Percentiles rank a stretch among this genome's conserved stretches.
These are phyloP conservation scores for Malassezia pachydermatis DNA, from an alignment of 1,284 basidiomycete species.

Conservation along the genomic window DNA sequence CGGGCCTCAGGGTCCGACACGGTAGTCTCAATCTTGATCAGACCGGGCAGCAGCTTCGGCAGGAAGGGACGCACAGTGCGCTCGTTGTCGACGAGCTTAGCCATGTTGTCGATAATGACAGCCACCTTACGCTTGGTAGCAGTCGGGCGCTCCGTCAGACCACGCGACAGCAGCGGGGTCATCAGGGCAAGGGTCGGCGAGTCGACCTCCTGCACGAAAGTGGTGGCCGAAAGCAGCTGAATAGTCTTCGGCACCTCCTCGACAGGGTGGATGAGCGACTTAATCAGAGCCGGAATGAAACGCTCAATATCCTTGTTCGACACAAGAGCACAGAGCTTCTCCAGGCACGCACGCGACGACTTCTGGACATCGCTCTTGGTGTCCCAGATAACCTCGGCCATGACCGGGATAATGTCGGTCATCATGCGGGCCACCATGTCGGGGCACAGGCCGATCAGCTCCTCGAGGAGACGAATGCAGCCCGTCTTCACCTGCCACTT, in stretches of 20 bases:
- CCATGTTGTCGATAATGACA: constrained; percentile 49
- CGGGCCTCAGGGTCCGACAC: constrained; percentile 48
- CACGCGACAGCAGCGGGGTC: constrained; percentile 92
- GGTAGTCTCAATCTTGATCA: constrained; percentile 48
- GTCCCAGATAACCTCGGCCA: constrained; percentile 96
- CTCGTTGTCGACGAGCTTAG: constrained; percentile 49
- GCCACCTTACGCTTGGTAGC: constrained; percentile 49
- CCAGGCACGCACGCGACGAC: constrained; percentile 85
- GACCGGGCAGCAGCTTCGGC: constrained; percentile 46
- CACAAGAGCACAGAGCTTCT: constrained; percentile 59
- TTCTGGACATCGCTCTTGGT: constrained; percentile 99
- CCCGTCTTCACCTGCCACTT: constrained; percentile 99
- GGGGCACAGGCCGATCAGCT: constrained; percentile 76
- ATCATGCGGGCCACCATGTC: constrained; percentile 78
- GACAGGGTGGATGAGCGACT: constrained; percentile 94
- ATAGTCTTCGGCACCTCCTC: constrained; percentile 98
- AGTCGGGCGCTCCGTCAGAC: constrained; percentile 55
- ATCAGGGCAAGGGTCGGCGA: constrained; percentile 96
- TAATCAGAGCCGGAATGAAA: constrained; percentile 73
- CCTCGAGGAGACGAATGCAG: constrained; percentile 71
- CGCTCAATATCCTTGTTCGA: constrained; percentile 98
- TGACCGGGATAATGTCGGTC: constrained; percentile 90
- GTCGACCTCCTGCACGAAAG: constrained; percentile 99
- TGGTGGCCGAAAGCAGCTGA: constrained; percentile 91
- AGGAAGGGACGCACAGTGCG: constrained; percentile 48